Evolutionary conservation across 2,329 filamentous ascomycete species (phyloP), one percentile per base, ranked within the genome.

Genomic region (Clathrospora elynae): DNA sequence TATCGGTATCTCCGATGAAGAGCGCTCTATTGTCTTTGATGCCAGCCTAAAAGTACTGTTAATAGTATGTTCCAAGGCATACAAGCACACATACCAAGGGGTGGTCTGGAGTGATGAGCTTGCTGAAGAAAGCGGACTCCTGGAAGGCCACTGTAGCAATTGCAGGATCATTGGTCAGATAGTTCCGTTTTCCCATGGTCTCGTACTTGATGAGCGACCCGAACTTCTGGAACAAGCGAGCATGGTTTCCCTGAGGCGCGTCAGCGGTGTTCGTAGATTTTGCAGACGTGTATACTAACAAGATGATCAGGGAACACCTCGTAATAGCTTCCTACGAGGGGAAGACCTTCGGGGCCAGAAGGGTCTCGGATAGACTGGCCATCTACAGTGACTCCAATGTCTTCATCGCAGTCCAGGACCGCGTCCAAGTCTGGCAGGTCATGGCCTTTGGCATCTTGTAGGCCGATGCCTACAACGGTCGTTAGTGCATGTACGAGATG

Each of bases 221-320:
- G 10, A 50, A 50, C 18, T 44, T 50, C 14, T 50, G 38, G 22
- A 53, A 53, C 3, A 53, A 20, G 16, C 49, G 49, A 12, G 39
- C 38, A 23, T 53, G 49, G 8, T 53, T 53, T n/a, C 46, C 48
- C 47, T 50, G 2, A 1, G 9, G 20, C 6, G 4, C 4, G 9
- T 49, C 10, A 47, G 32, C 17, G 4, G 18, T 22, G 12, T 2
- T 32, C 6, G 3, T 9, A 4, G 5, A 7, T 17, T n/a, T 2
- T 31, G 2, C 7, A 9, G 10, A 26, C n/a, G n/a, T n/a, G 28
- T n/a, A 6, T 7, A 40, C 48, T 44, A 10, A 51, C 49, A 8
- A 53, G 42, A 34, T 53, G 49, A 8, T 53, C 49, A 5, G 49
- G 49, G 13, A 50, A 53, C 8, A 53, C 42, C 22, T 53, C 49